A percentile compares a stretch with the other conserved stretches of the same genome.
These are phyloP conservation scores for Leccinum griseonigrum DNA, from an alignment of 1,284 basidiomycete species.

Conservation along the genomic window DNA sequence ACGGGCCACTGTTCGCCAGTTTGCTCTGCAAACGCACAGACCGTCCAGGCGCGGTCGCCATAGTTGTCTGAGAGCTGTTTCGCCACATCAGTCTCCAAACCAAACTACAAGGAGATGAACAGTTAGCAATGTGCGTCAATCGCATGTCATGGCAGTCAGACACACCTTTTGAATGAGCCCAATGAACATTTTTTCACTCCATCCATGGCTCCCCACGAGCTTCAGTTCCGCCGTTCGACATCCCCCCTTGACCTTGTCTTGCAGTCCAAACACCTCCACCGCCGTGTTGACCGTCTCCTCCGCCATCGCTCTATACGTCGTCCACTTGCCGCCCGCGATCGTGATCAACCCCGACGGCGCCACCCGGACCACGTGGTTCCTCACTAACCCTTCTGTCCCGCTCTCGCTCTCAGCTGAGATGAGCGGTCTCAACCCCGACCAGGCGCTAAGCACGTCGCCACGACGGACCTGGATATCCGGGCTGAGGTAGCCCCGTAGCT, in stretches of 20 bases:
- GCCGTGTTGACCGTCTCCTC: slow-evolving; percentile 93
- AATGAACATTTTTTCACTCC: slow-evolving; percentile 97
- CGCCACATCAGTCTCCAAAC: slow-evolving; percentile 90
- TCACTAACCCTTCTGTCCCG: slow-evolving; percentile 86
- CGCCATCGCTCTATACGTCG: slow-evolving; percentile 96
- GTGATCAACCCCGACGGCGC: slow-evolving; percentile 83
- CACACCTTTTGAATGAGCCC: slow-evolving; percentile 86
- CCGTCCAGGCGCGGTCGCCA: slow-evolving; percentile 95
- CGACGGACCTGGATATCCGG: slow-evolving; percentile 93
- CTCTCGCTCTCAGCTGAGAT: slow-evolving; percentile 64
- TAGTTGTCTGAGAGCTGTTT: slow-evolving; percentile 93
- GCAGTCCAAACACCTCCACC: slow-evolving; percentile 73
- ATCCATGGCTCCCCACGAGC: slow-evolving; percentile 91
- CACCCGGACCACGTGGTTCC: slow-evolving; percentile 94
- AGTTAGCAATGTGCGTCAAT: slow-evolving; percentile 1
- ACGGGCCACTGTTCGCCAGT: slow-evolving; percentile 85
- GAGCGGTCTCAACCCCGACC: slow-evolving; percentile 90
- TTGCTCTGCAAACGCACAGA: slow-evolving; percentile 78
- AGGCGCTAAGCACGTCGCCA: slow-evolving; percentile 96
- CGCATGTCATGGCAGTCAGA: background rate
- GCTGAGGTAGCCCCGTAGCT: slow-evolving; percentile 85
- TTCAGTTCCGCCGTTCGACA: slow-evolving; percentile 84
- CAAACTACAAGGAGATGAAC: slow-evolving; percentile 51
- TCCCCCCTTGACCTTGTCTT: slow-evolving; percentile 52
- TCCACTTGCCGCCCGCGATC: slow-evolving; percentile 99